Evolutionary conservation across 2,329 filamentous ascomycete genomes (phyloP).

Genomic region (Colletotrichum navitas): DNA sequence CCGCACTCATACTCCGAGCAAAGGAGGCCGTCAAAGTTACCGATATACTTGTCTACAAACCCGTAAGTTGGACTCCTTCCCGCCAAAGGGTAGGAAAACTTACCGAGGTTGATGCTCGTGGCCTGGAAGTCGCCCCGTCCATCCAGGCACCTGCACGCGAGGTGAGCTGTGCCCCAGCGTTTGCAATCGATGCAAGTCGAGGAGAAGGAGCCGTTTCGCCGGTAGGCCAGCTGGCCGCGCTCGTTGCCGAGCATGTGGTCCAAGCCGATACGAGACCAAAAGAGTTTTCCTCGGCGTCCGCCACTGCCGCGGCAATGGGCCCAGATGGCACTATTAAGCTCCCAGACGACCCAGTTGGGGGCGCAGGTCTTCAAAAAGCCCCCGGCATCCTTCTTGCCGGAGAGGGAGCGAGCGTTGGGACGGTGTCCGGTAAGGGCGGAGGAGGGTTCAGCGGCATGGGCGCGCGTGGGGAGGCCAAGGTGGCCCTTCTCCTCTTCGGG

Average conservation of each 20-base stretch:
- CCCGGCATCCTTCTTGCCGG: background rate
- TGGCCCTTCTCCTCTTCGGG: background rate
- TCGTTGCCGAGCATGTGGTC: slow-evolving; percentile 34
- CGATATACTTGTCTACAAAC: slow-evolving; percentile 10
- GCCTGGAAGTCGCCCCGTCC: slow-evolving; percentile 11
- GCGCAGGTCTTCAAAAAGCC: slow-evolving; percentile 18
- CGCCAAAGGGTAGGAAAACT: background rate
- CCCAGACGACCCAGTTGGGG: slow-evolving; percentile 20
- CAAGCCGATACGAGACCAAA: slow-evolving; percentile 26
- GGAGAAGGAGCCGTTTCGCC: slow-evolving; percentile 14
- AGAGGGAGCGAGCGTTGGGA: slow-evolving; percentile 4
- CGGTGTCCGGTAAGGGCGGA: background rate
- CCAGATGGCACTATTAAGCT: slow-evolving; percentile 17
- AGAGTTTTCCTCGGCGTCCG: background rate
- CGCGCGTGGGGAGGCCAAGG: background rate
- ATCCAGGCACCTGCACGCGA: slow-evolving; percentile 26
- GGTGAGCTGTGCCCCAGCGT: background rate
- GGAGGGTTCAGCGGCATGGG: background rate
- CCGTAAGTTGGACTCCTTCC: background rate
- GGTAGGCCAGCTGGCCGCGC: slow-evolving; percentile 26
- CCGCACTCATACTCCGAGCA: slow-evolving; percentile 25
- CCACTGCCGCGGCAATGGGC: slow-evolving; percentile 20
- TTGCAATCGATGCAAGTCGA: slow-evolving; percentile 18
- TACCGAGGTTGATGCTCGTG: slow-evolving; percentile 19
- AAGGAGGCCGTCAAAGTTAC: slow-evolving; percentile 18